Conservation (phyloP, 305 asterid species). For the Coffea humblotiana region DNA sequence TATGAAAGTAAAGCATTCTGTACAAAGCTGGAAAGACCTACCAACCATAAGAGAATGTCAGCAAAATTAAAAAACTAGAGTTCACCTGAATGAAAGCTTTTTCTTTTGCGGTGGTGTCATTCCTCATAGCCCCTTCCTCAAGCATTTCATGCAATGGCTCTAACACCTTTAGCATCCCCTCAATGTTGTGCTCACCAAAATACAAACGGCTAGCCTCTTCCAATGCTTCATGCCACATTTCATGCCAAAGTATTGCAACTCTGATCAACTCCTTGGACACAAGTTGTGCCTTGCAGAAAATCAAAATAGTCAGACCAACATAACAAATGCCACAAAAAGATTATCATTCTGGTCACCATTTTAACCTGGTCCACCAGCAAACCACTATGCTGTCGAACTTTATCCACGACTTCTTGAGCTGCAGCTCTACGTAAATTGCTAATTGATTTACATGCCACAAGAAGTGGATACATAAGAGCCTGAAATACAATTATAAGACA, state of each 20-base stretch:
- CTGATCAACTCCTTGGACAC: slow-evolving; percentile 96
- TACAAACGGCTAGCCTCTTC: slow-evolving; percentile 99
- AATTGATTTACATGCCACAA: slow-evolving; percentile 98
- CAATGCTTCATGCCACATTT: slow-evolving; percentile 98
- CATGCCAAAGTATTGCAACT: slow-evolving; percentile 99
- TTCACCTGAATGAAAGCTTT: slow-evolving; percentile 91
- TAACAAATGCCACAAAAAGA: slow-evolving; percentile 11
- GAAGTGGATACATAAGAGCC: slow-evolving; percentile 99
- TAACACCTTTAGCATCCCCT: slow-evolving; percentile 92
- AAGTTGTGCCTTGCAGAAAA: slow-evolving; percentile 84
- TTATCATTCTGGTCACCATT: slow-evolving; percentile 11
- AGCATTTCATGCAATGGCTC: slow-evolving; percentile 97
- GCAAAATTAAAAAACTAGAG: slow-evolving; percentile 13
- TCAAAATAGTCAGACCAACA: slow-evolving; percentile 31
- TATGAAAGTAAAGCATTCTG: background rate
- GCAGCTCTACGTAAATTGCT: slow-evolving; percentile 94
- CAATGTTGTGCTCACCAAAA: slow-evolving; percentile 98
- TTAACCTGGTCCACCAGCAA: slow-evolving; percentile 92
- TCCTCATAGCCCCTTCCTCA: slow-evolving; percentile 88
- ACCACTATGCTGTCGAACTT: slow-evolving; percentile 98
- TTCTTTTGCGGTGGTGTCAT: slow-evolving; percentile 84
- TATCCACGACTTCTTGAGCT: slow-evolving; percentile 98
- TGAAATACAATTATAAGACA: slow-evolving; percentile 36
- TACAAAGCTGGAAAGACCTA: background rate
- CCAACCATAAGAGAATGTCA: slow-evolving; percentile 3